Conservation (phyloP, 441 rosid genomes). For the Melastoma candidum region DNA sequence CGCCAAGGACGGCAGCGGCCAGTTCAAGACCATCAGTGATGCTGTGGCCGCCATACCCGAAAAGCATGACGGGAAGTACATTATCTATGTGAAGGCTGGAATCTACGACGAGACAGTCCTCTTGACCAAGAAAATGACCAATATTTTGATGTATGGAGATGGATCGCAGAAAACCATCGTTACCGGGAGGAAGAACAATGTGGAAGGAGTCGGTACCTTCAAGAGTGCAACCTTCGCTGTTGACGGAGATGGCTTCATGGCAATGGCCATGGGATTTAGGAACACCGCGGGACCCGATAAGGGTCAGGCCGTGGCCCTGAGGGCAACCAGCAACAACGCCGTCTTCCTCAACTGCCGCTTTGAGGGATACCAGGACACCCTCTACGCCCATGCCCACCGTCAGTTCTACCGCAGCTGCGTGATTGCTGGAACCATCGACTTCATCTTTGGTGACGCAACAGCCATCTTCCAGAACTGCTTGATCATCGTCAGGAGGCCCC, state of each 20-base stretch:
- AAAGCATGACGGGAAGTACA: constrained; percentile 36
- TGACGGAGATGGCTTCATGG: constrained; percentile 47
- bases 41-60: constrained; percentile 54
- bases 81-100: constrained; percentile 57
- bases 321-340: constrained; percentile 44
- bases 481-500: constrained; percentile 39
- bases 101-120: constrained; percentile 48
- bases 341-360: constrained; percentile 59
- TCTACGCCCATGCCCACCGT: constrained; percentile 56
- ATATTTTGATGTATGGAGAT: constrained; percentile 65
- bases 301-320: constrained; percentile 52
- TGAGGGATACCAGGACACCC: constrained; percentile 62
- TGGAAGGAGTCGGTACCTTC: constrained; percentile 44
- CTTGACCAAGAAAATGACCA: constrained; percentile 39
- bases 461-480: constrained; percentile 63
- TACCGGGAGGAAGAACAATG: constrained; percentile 43
- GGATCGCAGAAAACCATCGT: constrained; percentile 63
- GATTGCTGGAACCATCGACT: constrained; percentile 52
- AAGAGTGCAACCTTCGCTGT: constrained; percentile 53
- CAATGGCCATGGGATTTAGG: constrained; percentile 61
- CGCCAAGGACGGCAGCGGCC: constrained; percentile 72
- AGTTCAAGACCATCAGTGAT: constrained; percentile 47
- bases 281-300: constrained; percentile 62
- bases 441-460: constrained; percentile 70
- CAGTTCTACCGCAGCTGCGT: constrained; percentile 61